Percentiles rank a stretch among this genome's conserved stretches.
These are phyloP conservation scores for Termitomyces sp. DNA, from an alignment of 768 basidiomycete genomes.

Conservation along the genomic window DNA sequence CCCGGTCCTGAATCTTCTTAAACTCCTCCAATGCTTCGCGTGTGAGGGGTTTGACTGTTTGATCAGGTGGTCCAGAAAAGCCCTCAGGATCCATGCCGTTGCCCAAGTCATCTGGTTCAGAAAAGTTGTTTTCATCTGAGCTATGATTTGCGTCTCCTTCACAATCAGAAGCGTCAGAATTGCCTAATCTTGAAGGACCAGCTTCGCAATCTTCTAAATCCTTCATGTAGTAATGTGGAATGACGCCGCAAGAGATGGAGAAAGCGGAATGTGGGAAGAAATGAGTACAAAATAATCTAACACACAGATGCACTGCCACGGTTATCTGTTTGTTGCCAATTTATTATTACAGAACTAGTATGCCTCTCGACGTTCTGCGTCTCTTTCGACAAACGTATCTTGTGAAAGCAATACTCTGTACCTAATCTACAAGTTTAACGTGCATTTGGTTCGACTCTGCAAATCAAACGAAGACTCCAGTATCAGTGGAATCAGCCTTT, in stretches of 20 bases:
- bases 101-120: conserved; percentile 20
- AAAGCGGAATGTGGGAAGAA: too few relatives aligned
- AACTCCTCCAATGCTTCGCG: conserved; percentile 72
- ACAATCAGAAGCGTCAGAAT: conserved; percentile 10
- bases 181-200: conserved; percentile 9
- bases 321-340: background rate
- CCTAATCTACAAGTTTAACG: background rate
- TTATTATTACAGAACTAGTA: too few relatives aligned
- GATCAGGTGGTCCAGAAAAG: conserved; percentile 50
- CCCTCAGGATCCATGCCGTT: conserved; percentile 57
- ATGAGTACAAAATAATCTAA: background rate
- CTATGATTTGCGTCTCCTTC: conserved; percentile 19
- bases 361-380: background rate
- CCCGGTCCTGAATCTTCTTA: conserved; percentile 64
- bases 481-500: background rate
- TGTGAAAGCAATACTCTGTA: background rate
- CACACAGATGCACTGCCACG: background rate
- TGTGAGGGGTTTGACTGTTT: conserved; percentile 68
- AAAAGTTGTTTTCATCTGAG: conserved; percentile 19
- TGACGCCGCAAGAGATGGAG: background rate
- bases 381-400: background rate
- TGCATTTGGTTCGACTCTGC: conserved; percentile 1
- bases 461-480: background rate
- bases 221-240: background rate
- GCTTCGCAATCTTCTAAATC: conserved; percentile 7